phyloP scores from a whole-genome alignment of 1,139 yeast genomes.

The Petasospora fabianii region DNA sequence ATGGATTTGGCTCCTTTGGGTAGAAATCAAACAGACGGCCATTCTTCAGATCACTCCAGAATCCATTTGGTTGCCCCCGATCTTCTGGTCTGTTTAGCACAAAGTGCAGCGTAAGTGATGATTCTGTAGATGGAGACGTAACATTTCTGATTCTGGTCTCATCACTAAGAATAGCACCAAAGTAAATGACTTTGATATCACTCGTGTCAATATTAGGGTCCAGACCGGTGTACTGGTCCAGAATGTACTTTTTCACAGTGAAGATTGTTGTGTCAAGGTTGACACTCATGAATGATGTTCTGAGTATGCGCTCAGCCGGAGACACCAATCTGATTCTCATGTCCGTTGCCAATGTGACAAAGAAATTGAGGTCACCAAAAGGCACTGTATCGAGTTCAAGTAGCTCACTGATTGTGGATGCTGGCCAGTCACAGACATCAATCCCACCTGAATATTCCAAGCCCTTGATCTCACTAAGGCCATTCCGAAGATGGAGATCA shows the following conservation, averaged over 20 bases:
- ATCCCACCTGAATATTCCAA: slow-evolving; percentile 22
- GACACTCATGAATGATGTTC: slow-evolving; percentile 15
- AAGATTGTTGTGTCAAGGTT: slow-evolving; percentile 19
- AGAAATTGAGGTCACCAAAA: slow-evolving; percentile 22
- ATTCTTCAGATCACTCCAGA: slow-evolving; percentile 27
- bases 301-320: slow-evolving; percentile 16
- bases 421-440: slow-evolving; percentile 3
- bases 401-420: slow-evolving; percentile 14
- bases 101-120: slow-evolving; percentile 19
- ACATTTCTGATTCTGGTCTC: slow-evolving; percentile 19
- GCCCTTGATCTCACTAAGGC: slow-evolving; percentile 15
- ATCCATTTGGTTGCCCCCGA: slow-evolving; percentile 12
- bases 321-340: slow-evolving; percentile 21
- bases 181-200: slow-evolving; percentile 26
- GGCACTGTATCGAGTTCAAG: slow-evolving; percentile 25
- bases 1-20: slow-evolving; percentile 28
- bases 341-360: slow-evolving; percentile 17
- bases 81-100: slow-evolving; percentile 20
- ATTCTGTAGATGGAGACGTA: slow-evolving; percentile 7
- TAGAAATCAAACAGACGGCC: slow-evolving; percentile 28
- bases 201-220: slow-evolving; percentile 9
- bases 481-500: slow-evolving; percentile 11
- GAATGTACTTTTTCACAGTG: slow-evolving; percentile 23
- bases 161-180: slow-evolving; percentile 23
- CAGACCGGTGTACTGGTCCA: slow-evolving; percentile 22